Conservation (phyloP, 306 rosid species). For the Arachis hypogaea region DNA sequence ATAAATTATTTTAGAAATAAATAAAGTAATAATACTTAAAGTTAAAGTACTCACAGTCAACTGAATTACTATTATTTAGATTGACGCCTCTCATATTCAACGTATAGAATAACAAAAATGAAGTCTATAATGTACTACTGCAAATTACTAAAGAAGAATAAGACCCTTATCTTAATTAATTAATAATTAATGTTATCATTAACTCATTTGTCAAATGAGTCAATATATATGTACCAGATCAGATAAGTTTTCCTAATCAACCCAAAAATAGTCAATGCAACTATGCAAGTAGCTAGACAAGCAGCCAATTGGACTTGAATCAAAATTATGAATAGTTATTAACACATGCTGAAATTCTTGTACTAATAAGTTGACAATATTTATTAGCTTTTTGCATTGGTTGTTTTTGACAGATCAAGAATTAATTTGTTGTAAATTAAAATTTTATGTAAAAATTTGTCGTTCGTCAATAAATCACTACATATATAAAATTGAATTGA, state of each 20-base stretch:
- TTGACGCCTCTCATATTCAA: background rate
- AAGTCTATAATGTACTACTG: background rate
- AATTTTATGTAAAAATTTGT: no score
- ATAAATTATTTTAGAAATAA: no score
- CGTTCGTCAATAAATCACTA: no score
- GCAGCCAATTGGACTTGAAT: background rate
- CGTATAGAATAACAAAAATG: background rate
- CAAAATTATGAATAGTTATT: no score
- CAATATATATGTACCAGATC: background rate
- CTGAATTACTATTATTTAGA: no score
- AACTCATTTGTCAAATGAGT: constrained; percentile 23
- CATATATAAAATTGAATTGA: no score
- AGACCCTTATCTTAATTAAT: background rate
- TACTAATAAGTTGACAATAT: no score
- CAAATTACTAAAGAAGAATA: background rate
- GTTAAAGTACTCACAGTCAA: no score
- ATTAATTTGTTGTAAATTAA: no score
- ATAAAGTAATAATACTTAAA: no score
- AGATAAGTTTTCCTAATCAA: background rate
- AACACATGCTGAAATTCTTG: background rate
- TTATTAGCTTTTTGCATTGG: no score
- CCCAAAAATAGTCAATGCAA: constrained; percentile 9
- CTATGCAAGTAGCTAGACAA: background rate
- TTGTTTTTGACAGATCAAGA: no score
- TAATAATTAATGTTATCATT: constrained; percentile 9